Base-by-base conservation (phyloP, 805 yeast species). In the Kodamaea fukazawae region DNA sequence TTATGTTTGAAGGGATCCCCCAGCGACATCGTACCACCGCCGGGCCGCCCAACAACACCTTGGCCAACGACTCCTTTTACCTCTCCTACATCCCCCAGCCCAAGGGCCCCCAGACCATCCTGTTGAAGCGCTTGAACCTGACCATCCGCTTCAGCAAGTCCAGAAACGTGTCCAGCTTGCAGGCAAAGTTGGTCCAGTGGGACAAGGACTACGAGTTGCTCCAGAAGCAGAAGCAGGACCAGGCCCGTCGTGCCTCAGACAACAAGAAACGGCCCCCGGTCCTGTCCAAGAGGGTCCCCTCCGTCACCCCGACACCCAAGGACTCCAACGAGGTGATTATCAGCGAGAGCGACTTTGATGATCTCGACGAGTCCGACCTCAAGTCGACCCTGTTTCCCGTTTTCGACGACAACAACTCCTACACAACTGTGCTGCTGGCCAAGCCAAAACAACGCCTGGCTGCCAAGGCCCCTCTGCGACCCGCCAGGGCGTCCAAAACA, bases 331-430 rank as follows among this genome's bases (percentile, higher is more conserved):
- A 45, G 20, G 42, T 17, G 12, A 55, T 55, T 12, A 64, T 65
- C 22, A 58, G 61, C 38, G 71, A 62, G 25, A 60, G 67, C 13
- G 71, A 67, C 42, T 67, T 67, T 42, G 71, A 65, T 29, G 68
- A 59, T 37, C 49, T 67, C 34, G 61, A 53, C 20, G 40, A 43
- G 25, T 32, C 45, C 39, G 29, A 46, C 41, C 11, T 34, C 23
- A 44, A 45, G 14, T 50, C 43, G 9, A 33, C 41, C 5, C 52
- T 46, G 20, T 49, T 49, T 28, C 51, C 53, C 8, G 43, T 42
- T 16, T 23, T 45, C 9, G 42, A 41, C 6, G 45, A 46, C 12
- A 33, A 39, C 26, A 34, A 13, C 7, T 4, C 2, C n/a, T 7
- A n/a, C n/a, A n/a, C 4, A 11, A 13, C 20, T 8, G 34, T 22